Evolutionary conservation across 106 monocot species (phyloP).

Genomic region (Dendrobium chrysotoxum): DNA sequence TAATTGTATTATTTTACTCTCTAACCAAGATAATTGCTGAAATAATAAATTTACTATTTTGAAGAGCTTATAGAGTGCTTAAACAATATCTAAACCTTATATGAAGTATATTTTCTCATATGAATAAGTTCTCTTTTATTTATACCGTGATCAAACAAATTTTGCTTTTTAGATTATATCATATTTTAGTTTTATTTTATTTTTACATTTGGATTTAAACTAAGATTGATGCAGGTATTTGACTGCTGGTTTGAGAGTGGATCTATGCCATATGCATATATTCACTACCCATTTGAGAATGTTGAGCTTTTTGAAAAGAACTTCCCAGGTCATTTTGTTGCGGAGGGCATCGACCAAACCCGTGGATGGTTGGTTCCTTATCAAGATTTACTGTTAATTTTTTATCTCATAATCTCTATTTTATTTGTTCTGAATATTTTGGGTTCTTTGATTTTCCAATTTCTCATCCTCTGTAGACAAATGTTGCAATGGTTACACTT

Average conservation of each 20-base stretch:
- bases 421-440: neutral
- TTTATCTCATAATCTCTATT: neutral
- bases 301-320: slow-evolving; percentile 89
- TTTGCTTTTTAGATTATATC: neutral
- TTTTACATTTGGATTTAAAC: neutral
- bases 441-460: neutral
- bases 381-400: neutral
- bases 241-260: slow-evolving; percentile 99
- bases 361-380: slow-evolving; percentile 81
- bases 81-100: neutral
- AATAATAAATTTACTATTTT: neutral
- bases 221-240: slow-evolving; percentile 65
- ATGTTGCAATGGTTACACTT: neutral
- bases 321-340: slow-evolving; percentile 97
- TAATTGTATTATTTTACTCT: neutral
- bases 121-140: neutral
- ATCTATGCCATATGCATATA: slow-evolving; percentile 99
- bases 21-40: neutral
- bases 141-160: neutral
- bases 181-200: neutral
- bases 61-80: neutral
- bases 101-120: neutral
- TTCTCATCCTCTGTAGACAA: neutral
- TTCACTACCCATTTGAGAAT: slow-evolving; percentile 99
- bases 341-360: slow-evolving; percentile 97